A percentile compares a stretch with the other conserved stretches of the same genome.
Evolutionary conservation across 495 filamentous ascomycete genomes (phyloP).

Genomic region (Aspergillus diversus): DNA sequence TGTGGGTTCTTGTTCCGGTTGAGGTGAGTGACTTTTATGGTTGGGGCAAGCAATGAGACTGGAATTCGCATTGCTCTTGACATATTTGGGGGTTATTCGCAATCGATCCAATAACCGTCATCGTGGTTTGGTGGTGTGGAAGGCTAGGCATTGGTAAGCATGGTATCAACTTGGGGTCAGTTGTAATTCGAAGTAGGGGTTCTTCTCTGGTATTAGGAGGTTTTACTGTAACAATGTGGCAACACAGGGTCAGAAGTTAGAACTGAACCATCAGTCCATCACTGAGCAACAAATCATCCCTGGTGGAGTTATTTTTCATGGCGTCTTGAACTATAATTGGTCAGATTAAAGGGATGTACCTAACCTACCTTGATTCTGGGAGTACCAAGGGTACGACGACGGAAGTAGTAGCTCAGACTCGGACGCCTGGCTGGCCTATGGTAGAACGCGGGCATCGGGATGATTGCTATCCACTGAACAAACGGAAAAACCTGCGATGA

Average conservation of each 20-base stretch:
- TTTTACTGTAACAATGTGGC: constrained; percentile 23
- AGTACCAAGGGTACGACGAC: constrained; percentile 24
- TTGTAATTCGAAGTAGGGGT: neutral
- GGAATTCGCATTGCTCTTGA: no score
- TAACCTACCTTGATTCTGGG: constrained; percentile 13
- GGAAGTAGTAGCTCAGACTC: constrained; percentile 17
- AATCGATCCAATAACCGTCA: no score
- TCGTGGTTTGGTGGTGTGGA: constrained; percentile 13
- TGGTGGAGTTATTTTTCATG: constrained; percentile 16
- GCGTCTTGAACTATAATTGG: constrained; percentile 12
- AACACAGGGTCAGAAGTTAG: constrained; percentile 18
- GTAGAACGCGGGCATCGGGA: constrained; percentile 7
- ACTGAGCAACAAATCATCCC: constrained; percentile 21
- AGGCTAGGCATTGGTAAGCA: constrained; percentile 9
- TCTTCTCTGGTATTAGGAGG: no score
- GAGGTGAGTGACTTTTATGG: no score
- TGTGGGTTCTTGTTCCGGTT: no score
- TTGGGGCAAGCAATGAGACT: no score
- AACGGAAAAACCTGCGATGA: neutral
- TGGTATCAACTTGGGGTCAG: neutral
- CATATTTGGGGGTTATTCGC: no score
- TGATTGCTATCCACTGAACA: constrained; percentile 3
- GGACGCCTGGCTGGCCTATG: constrained; percentile 11
- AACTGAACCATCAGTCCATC: constrained; percentile 6
- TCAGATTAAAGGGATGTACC: constrained; percentile 9